Percentiles rank a stretch among this genome's conserved stretches.
Evolutionary conservation across 2,329 filamentous ascomycete species (phyloP).

Genomic region (Clarireedia monteithiana): DNA sequence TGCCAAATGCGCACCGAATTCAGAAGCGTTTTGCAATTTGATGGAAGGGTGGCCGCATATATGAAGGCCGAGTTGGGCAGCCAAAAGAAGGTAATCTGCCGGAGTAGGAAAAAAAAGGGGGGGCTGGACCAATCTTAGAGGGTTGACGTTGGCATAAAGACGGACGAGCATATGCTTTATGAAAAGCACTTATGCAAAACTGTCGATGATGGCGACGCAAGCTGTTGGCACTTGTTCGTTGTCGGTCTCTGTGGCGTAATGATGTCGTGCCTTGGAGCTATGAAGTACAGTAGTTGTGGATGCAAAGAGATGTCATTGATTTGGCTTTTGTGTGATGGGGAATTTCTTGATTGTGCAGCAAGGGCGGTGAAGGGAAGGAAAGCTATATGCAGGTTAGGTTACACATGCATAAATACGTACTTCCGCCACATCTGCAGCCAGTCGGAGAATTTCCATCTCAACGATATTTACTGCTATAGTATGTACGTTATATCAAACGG

Average conservation of each 20-base stretch:
- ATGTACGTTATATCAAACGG: slow-evolving; percentile 12
- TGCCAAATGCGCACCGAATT: slow-evolving; percentile 10
- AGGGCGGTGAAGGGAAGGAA: slow-evolving; percentile 11
- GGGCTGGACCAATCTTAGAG: slow-evolving; percentile 22
- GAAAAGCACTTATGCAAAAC: slow-evolving; percentile 16
- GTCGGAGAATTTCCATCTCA: slow-evolving; percentile 21
- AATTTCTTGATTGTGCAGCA: slow-evolving; percentile 13
- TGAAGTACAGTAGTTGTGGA: neutral
- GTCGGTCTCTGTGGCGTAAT: no score
- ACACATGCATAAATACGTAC: slow-evolving; percentile 13
- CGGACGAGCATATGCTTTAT: neutral
- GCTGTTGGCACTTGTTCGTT: neutral
- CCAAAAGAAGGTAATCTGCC: neutral
- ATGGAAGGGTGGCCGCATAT: slow-evolving; percentile 26
- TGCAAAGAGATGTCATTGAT: slow-evolving; percentile 10
- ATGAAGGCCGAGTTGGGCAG: slow-evolving; percentile 22
- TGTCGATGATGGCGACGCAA: slow-evolving; percentile 8
- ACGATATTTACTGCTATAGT: slow-evolving; percentile 7
- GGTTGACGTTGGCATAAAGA: slow-evolving; percentile 22
- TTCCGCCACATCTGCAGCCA: neutral
- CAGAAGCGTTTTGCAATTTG: neutral
- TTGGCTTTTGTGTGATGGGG: neutral
- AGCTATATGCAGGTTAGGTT: slow-evolving; percentile 8
- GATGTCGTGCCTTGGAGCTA: neutral
- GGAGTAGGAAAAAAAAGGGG: slow-evolving; percentile 19